Base-by-base conservation (phyloP, 2,329 filamentous ascomycete genomes). In the Scolecobasidium constrictum region DNA sequence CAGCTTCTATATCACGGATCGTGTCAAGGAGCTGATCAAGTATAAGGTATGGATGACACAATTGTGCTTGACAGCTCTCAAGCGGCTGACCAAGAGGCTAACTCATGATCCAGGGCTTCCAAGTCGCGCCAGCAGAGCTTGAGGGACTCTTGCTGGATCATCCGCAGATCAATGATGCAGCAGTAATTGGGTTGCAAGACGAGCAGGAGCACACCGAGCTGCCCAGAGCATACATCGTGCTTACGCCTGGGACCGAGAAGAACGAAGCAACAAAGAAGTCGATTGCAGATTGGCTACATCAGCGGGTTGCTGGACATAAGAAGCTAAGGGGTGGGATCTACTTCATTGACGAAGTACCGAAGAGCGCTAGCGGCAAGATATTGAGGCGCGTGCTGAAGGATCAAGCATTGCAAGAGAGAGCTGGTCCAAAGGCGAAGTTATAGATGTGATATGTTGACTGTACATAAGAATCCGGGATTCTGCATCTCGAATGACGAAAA, bases 1-100 rank as follows among this genome's bases (percentile, higher is more conserved):
- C 22, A 85, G 93, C 56, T 84, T 93, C 54, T 94, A 80, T 66
- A 90, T 94, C 57, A 94, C 88, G 1, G 88, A 95, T 56, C 81
- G 87, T 5, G 70, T 86, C 31, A 87, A 86, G 66, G 75, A 78
- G 57, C 54, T 79, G 43, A 78, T 79, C 56, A 77, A 83, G 60
- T 36, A 36, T 64, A 52, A 64, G 63, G 48, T 64, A 63, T 53
- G 2, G 64, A 65, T 2, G 67, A 70, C 5, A 56, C 69, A 13
- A 66, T 65, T 4, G 50, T 70, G 0, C 67, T 65, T 48, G 56
- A 61, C 36, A 61, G 67, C 45, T 61, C 65, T 2, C 59, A 64
- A 18, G 67, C 68, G 5, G n/a, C n/a, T n/a, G n/a, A n/a, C n/a
- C n/a, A n/a, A n/a, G n/a, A n/a, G n/a, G n/a, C n/a, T n/a, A n/a